Base-by-base conservation (phyloP, 805 yeast genomes). In the Yarrowia sp. region DNA sequence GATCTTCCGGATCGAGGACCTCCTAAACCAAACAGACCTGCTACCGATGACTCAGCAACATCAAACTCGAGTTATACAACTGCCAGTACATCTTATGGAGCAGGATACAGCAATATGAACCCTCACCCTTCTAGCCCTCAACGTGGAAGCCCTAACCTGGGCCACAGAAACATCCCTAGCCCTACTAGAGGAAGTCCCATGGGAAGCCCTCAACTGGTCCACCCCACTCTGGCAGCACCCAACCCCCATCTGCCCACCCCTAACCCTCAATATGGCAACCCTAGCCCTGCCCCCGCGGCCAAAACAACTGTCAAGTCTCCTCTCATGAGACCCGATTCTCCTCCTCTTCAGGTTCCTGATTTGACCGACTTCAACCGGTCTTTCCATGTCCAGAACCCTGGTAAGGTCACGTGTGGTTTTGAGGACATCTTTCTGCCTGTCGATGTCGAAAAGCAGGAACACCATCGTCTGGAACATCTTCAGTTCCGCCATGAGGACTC, bases 361-460 rank as follows among this genome's bases (percentile, higher is more conserved):
- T 4, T 51, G 43, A 39, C 61, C 31, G 61, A 55, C 22, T 55
- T 55, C 32, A 55, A 41, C 61, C 45, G 61, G 8, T 35, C 31
- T n/a, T 47, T 36, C 53, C 65, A 47, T 14, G 45, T 31, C 17
- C 48, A 58, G 28, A 36, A 39, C 41, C 44, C 51, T 5, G 61
- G 39, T 11, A 31, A 39, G 10, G 50, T 65, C 28, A 61, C 66
- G 2, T 65, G 66, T 15, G 66, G 66, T 3, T 65, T 65, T n/a
- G 66, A 65, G 28, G 66, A 65, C 14, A 53, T 51, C 14, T 50
- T 36, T 8, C 50, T 50, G 6, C 65, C 65, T 11, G 62, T 39
- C 11, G 65, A 51, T 14, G 38, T 39, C 15, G 48, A 38, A 50
- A 48, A 55, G 18, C 61, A 39, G 41, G 65, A 43, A 10, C 38